These are phyloP conservation scores for Trichocomaceae sp. DNA, from an alignment of 2,329 filamentous ascomycete genomes.

Conservation along the genomic window DNA sequence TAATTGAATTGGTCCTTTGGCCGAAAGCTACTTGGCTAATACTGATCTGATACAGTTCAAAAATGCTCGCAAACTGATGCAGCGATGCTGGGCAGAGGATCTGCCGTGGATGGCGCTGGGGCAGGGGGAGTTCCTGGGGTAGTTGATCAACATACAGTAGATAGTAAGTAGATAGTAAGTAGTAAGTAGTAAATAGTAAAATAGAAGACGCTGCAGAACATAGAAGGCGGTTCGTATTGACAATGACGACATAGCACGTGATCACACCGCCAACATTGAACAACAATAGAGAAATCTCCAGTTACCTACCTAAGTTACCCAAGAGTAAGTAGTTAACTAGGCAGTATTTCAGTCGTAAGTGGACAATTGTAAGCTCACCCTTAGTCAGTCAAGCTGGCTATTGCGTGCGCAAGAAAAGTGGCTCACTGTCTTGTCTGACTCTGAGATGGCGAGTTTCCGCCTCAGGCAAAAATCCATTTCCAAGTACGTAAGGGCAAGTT, in stretches of 20 bases:
- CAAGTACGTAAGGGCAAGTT: neutral
- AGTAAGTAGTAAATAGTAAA: too few relatives aligned
- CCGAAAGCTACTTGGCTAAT: neutral
- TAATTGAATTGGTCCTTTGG: too few relatives aligned
- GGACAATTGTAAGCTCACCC: neutral
- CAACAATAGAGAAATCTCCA: too few relatives aligned
- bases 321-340: too few relatives aligned
- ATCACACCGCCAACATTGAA: too few relatives aligned
- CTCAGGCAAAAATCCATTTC: neutral
- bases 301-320: too few relatives aligned
- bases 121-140: slow-evolving; percentile 36
- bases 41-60: slow-evolving; percentile 27
- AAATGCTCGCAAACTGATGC: slow-evolving; percentile 35
- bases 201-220: too few relatives aligned
- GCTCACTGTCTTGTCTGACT: neutral
- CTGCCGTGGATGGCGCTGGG: slow-evolving; percentile 35
- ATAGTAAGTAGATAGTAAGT: too few relatives aligned
- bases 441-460: neutral
- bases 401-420: neutral
- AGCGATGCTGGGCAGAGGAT: slow-evolving; percentile 33
- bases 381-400: neutral
- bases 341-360: too few relatives aligned
- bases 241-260: slow-evolving; percentile 8
- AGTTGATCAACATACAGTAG: too few relatives aligned
- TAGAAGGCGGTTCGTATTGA: neutral